These are phyloP conservation scores for Cytospora mali DNA, from an alignment of 2,329 filamentous ascomycete species.

Conservation along the genomic window DNA sequence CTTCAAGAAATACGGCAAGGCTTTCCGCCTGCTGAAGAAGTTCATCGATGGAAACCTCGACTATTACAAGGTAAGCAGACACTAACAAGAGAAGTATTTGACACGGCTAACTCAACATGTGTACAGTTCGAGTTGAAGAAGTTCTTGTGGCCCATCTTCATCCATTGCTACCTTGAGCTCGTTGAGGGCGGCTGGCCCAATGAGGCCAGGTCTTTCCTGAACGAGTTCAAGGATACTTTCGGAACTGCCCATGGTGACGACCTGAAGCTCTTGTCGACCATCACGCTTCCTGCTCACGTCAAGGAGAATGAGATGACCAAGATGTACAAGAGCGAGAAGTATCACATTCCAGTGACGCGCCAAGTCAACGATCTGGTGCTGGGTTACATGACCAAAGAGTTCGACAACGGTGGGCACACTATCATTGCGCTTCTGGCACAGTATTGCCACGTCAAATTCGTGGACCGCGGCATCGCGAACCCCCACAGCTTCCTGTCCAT, in stretches of 20 bases:
- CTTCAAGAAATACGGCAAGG: slow-evolving; percentile 75
- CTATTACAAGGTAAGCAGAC: slow-evolving; percentile 75
- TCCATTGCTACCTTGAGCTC: slow-evolving; percentile 87
- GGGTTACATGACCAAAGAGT: slow-evolving; percentile 73
- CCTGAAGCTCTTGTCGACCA: slow-evolving; percentile 70
- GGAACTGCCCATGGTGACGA: slow-evolving; percentile 80
- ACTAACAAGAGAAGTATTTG: no score
- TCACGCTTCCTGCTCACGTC: slow-evolving; percentile 78
- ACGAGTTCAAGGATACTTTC: slow-evolving; percentile 68
- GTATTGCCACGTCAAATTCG: slow-evolving; percentile 60
- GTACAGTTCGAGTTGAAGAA: slow-evolving; percentile 80
- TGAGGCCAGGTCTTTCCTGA: slow-evolving; percentile 75
- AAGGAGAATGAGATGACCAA: slow-evolving; percentile 76
- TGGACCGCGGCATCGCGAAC: slow-evolving; percentile 63
- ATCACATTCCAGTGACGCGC: slow-evolving; percentile 85
- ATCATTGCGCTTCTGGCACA: slow-evolving; percentile 73
- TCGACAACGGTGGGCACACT: slow-evolving; percentile 76
- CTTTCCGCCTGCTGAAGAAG: slow-evolving; percentile 71
- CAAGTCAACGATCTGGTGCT: slow-evolving; percentile 23
- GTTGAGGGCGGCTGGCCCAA: slow-evolving; percentile 70
- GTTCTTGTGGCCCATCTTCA: slow-evolving; percentile 89
- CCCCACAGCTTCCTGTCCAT: slow-evolving; percentile 66
- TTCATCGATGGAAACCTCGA: slow-evolving; percentile 94
- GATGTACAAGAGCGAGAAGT: slow-evolving; percentile 84
- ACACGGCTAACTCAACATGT: slow-evolving; percentile 29